phyloP scores from a whole-genome alignment of 1,139 yeast genomes.

The Magnusiomyces tetraspermus region DNA sequence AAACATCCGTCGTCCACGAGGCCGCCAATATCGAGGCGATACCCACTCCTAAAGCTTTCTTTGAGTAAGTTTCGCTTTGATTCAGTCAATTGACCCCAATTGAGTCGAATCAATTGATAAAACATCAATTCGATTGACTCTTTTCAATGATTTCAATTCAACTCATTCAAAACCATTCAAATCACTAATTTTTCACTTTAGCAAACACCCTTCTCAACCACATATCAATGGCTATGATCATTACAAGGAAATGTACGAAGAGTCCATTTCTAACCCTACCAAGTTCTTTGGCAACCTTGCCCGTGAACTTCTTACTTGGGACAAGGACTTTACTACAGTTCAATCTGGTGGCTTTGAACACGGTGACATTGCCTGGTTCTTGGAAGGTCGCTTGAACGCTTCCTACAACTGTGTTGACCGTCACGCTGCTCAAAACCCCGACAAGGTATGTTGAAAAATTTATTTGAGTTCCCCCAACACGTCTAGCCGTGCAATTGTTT shows the following conservation, averaged over 20 bases:
- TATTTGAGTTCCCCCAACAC: too few relatives aligned
- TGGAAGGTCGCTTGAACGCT: conserved; percentile 70
- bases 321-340: conserved; percentile 49
- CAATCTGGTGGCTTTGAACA: conserved; percentile 48
- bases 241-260: conserved; percentile 50
- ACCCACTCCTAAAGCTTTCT: conserved; percentile 67
- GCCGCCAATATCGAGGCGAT: conserved; percentile 58
- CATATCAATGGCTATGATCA: conserved; percentile 45
- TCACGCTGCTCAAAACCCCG: conserved; percentile 62
- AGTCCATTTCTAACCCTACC: conserved; percentile 59
- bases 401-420: conserved; percentile 71
- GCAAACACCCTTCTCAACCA: conserved; percentile 38
- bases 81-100: too few relatives aligned
- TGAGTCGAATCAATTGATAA: too few relatives aligned
- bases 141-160: too few relatives aligned
- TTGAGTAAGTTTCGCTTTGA: conserved; percentile 47
- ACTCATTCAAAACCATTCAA: not conserved
- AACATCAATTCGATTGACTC: too few relatives aligned
- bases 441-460: conserved; percentile 72
- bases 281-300: conserved; percentile 60
- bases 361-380: conserved; percentile 69
- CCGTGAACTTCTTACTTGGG: conserved; percentile 50
- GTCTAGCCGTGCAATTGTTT: too few relatives aligned
- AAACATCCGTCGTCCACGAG: conserved; percentile 51
- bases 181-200: conserved; percentile 4